A percentile compares a stretch with the other conserved stretches of the same genome.
Conservation (phyloP, 495 filamentous ascomycete species). For the Aspergillus olivimuriae region DNA sequence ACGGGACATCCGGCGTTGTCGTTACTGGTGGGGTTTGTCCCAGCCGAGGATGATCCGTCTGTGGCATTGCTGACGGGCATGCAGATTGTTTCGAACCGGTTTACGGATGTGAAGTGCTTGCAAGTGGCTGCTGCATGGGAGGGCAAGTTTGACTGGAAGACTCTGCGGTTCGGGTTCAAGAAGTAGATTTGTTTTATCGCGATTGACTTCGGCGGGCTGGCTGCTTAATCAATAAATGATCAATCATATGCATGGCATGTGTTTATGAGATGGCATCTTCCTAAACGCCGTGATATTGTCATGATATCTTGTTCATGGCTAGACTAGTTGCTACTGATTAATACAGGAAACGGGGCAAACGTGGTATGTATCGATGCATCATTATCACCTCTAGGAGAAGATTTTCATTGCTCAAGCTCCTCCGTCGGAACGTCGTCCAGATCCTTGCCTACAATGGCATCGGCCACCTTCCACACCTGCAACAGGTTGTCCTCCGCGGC, state of each 20-base stretch:
- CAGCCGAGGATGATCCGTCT: background rate
- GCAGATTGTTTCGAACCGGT: background rate
- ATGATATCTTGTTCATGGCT: background rate
- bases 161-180: background rate
- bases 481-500: constrained; percentile 96
- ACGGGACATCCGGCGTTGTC: background rate
- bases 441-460: constrained; percentile 80
- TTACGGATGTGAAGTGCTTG: background rate
- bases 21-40: background rate
- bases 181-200: too few relatives aligned
- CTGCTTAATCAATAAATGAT: too few relatives aligned
- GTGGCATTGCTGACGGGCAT: background rate
- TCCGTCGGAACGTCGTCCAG: constrained; percentile 69
- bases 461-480: constrained; percentile 93
- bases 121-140: background rate
- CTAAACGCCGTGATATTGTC: background rate
- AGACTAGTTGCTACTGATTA: background rate
- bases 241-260: too few relatives aligned
- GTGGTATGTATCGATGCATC: background rate
- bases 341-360: background rate
- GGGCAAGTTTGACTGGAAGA: background rate
- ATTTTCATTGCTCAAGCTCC: constrained; percentile 58
- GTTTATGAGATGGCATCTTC: too few relatives aligned
- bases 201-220: too few relatives aligned
- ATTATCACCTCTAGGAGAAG: background rate